Evolutionary conservation across 371 early-diverging fungal species (phyloP).

Genomic region (Circinella umbellata): DNA sequence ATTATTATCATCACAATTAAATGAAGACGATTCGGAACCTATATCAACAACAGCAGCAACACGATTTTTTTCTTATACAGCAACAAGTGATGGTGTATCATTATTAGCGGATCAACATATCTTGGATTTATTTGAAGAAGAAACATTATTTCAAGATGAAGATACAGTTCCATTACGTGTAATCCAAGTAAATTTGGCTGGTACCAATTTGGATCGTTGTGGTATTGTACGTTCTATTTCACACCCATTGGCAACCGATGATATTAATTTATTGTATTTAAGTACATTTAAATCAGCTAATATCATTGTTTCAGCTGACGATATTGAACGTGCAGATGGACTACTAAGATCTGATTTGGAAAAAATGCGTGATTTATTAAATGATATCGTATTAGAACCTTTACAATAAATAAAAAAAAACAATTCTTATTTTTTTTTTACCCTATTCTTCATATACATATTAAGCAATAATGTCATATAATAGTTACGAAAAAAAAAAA

Average conservation of each 20-base stretch:
- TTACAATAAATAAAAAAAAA: slow-evolving; percentile 14
- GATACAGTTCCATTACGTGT: slow-evolving; percentile 63
- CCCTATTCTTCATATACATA: too few relatives aligned
- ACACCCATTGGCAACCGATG: slow-evolving; percentile 64
- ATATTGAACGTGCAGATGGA: slow-evolving; percentile 42
- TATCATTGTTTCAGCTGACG: slow-evolving; percentile 61
- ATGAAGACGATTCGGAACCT: too few relatives aligned
- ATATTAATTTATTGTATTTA: slow-evolving; percentile 72
- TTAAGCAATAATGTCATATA: too few relatives aligned
- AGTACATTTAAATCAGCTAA: slow-evolving; percentile 78
- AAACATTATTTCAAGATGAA: slow-evolving; percentile 62
- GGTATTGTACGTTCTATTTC: slow-evolving; percentile 80
- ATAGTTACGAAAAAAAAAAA: too few relatives aligned
- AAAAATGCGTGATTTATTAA: slow-evolving; percentile 37
- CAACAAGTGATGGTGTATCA: slow-evolving; percentile 74
- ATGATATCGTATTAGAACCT: slow-evolving; percentile 41
- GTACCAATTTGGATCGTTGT: slow-evolving; percentile 65
- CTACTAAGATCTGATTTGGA: slow-evolving; percentile 39
- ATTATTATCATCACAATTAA: slow-evolving; percentile 12
- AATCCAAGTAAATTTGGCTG: slow-evolving; percentile 74
- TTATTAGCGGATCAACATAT: slow-evolving; percentile 69
- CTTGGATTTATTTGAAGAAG: slow-evolving; percentile 63
- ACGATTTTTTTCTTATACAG: slow-evolving; percentile 75
- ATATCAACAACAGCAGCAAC: background rate
- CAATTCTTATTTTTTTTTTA: background rate